Percentiles rank a stretch among this genome's conserved stretches.
Conservation (phyloP, 2,329 filamentous ascomycete genomes). For the Aspergillus sp. region DNA sequence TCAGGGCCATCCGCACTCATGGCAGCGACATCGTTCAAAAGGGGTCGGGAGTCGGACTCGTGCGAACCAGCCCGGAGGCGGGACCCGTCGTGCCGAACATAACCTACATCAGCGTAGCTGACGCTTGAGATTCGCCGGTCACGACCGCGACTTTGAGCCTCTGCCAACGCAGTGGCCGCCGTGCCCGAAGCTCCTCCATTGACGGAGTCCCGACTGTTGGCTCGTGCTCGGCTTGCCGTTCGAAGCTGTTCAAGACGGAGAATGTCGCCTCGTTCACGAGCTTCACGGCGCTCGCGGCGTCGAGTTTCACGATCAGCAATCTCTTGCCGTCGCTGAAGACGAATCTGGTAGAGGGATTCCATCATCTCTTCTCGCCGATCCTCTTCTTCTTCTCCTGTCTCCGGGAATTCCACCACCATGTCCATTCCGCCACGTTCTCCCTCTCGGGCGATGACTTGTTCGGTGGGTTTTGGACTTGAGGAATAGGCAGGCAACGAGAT, state of each 20-base stretch:
- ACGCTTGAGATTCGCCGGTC: conserved; percentile 49
- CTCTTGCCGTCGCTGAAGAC: conserved; percentile 72
- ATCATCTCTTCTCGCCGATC: conserved; percentile 81
- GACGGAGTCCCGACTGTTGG: conserved; percentile 27
- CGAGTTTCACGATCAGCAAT: conserved; percentile 74
- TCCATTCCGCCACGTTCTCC: conserved; percentile 92
- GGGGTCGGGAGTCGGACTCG: conserved; percentile 48
- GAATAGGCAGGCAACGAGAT: conserved; percentile 91
- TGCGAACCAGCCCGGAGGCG: conserved; percentile 48
- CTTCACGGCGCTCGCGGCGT: conserved; percentile 68
- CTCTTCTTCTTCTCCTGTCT: conserved; percentile 77
- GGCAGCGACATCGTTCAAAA: conserved; percentile 40
- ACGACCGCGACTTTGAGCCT: conserved; percentile 45
- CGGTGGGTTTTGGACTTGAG: conserved; percentile 67
- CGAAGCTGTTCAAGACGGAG: conserved; percentile 65
- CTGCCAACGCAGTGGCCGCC: conserved; percentile 41
- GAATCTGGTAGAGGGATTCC: conserved; percentile 88
- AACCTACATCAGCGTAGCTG: conserved; percentile 48
- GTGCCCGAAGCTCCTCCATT: conserved; percentile 37
- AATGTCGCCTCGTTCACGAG: conserved; percentile 69
- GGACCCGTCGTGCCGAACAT: conserved; percentile 51
- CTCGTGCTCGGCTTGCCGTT: conserved; percentile 55
- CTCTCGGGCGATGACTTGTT: conserved; percentile 81
- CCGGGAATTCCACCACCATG: conserved; percentile 80
- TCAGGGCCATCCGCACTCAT: conserved; percentile 30